phyloP scores from a whole-genome alignment of 805 yeast genomes.

The Candida broadrunensis region DNA sequence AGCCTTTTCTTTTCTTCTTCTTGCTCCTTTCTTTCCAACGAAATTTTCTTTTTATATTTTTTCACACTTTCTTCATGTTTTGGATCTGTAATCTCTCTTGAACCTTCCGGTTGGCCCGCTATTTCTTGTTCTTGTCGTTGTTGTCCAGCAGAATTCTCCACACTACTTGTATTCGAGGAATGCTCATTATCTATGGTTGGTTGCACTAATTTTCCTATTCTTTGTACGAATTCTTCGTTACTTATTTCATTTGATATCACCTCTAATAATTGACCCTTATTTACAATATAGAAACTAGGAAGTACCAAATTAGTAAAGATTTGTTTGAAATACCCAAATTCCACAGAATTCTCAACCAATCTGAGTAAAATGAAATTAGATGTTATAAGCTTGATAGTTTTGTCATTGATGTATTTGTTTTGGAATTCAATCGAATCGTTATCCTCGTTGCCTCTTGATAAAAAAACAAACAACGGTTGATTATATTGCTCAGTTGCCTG shows the following conservation, averaged over 20 bases:
- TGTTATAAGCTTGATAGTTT: conserved; percentile 1
- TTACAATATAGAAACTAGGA: conserved; percentile 60
- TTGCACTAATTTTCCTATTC: conserved; percentile 8
- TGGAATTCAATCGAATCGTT: conserved; percentile 11
- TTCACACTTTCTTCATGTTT: conserved; percentile 4
- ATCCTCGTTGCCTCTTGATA: conserved; percentile 10
- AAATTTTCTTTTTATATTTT: conserved; percentile 9
- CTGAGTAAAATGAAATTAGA: conserved; percentile 14
- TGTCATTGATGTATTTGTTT: conserved; percentile 8
- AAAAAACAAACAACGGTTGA: conserved; percentile 22
- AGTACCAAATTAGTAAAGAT: conserved; percentile 49
- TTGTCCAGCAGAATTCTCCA: background rate
- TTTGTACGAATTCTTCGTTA: conserved; percentile 23
- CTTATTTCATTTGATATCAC: conserved; percentile 25
- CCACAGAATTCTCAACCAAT: conserved; percentile 14
- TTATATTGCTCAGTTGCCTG: conserved; percentile 11
- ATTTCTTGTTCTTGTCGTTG: background rate
- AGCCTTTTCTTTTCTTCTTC: conserved; percentile 57
- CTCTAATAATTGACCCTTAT: conserved; percentile 44
- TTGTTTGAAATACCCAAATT: conserved; percentile 41
- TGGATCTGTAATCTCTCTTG: background rate
- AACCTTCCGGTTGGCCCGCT: background rate
- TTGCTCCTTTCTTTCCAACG: conserved; percentile 32
- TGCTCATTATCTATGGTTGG: background rate
- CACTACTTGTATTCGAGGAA: background rate